Percentiles rank a stretch among this genome's conserved stretches.
These are phyloP conservation scores for Plasmodium chabaudi DNA, from an alignment of 169 alveolate genomes.

Conservation along the genomic window DNA sequence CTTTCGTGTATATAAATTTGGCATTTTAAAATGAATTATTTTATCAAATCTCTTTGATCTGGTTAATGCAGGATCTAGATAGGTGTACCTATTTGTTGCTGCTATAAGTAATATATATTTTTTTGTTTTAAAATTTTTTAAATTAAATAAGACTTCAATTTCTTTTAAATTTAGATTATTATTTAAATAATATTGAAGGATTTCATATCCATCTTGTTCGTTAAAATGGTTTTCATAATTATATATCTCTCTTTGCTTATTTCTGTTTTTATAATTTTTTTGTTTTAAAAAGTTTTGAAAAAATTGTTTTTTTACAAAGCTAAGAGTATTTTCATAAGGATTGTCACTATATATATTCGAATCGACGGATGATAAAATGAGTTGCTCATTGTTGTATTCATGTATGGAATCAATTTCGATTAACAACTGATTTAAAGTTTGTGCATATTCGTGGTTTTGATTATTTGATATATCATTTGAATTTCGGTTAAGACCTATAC, in stretches of 20 bases:
- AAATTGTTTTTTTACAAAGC: not conserved
- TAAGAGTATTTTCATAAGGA: not conserved
- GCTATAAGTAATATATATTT: conserved; percentile 57
- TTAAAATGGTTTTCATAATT: not conserved
- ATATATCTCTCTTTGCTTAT: not conserved
- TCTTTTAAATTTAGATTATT: conserved; percentile 40
- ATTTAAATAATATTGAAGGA: conserved; percentile 48
- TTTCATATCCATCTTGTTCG: conserved; percentile 45
- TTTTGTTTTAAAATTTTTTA: conserved; percentile 18
- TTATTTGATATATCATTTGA: not conserved
- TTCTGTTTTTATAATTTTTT: not conserved
- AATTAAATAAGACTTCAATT: conserved; percentile 45
- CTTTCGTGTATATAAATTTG: conserved; percentile 42
- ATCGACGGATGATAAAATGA: not conserved
- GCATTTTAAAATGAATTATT: conserved; percentile 33
- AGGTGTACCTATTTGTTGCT: conserved; percentile 59
- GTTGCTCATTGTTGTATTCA: conserved; percentile 41
- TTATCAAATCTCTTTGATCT: conserved; percentile 71
- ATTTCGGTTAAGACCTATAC: conserved; percentile 41
- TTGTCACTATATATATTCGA: no score
- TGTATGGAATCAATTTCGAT: conserved; percentile 65
- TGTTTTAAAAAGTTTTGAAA: not conserved
- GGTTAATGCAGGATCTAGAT: conserved; percentile 46
- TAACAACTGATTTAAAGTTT: conserved; percentile 60
- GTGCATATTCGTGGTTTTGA: conserved; percentile 61